Base-by-base conservation (phyloP, 352 stramenopile species). In the Pythium oligandrum region DNA sequence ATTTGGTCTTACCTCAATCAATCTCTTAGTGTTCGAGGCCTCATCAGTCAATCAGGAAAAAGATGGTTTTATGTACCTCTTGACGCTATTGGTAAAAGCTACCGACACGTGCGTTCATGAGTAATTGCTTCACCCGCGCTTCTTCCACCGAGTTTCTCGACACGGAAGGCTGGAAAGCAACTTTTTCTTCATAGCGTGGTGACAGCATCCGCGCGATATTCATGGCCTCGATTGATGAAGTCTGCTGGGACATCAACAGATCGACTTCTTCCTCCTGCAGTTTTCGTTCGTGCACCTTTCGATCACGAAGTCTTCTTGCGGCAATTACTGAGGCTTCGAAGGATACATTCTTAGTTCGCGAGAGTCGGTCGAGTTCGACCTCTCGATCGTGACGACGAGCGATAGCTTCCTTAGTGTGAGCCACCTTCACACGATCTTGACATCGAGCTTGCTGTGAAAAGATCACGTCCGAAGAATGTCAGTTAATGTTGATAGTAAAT, bases 131-230 rank as follows among this genome's bases (percentile, higher is more conserved):
- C 40, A 90, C 64, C 5, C 82, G 75, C 44, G 78, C 69, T 11
- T 93, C 78, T 38, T 81, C 72, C 8, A 51, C 34, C 3, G 78
- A 92, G 55, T 84, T 67, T 47, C 70, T 75, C 7, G 61, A 45
- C 7, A 93, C 66, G 37, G 64, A 55, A 6, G 79, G 77, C 12
- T 61, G 46, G 46, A 84, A 90, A 31, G 59, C 42, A n/a, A 89
- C 66, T 10, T 44, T 62, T 63, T 93, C 75, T 51, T 81, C 64
- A 44, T 88, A 90, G 0, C 76, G 74, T 32, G 81, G 78, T 12
- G 81, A 92, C 17, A 91, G 53, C 81, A 89, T 86, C 6, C 81
- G 71, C 5, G 76, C 81, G 44, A 92, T 85, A 51, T 92, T 90
- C 78, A 90, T 92, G 1, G 81, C 78, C 42, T 83, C 75, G 36